Evolutionary conservation across 176 grass and related monocot species (phyloP), one percentile per base, ranked within the genome.

Genomic region (Neostapfia colusana): DNA sequence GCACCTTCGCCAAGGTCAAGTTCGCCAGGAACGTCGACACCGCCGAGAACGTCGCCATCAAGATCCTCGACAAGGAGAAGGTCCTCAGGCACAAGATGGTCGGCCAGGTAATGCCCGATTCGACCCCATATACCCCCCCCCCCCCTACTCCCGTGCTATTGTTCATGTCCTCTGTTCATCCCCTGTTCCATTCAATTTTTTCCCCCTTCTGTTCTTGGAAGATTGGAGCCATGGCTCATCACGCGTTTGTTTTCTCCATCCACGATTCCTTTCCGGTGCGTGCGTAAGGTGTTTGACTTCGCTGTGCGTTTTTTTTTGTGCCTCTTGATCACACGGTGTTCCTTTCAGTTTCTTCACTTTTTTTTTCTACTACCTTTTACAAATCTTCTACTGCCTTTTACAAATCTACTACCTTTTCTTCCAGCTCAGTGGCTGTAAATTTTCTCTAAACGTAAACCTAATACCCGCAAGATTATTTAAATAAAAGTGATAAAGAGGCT

Each of bases 1-100:
- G 96, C 8, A 92, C 89, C 69, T 99, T 99, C 84, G 96, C 96
- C 44, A 99, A 99, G 89, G 96, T 99, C 27, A 99, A 99, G 86
- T 99, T 99, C 87, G 96, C 96, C 16, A 74, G 71, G 75, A 99
- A 95, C 88, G 83, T 92, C 35, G 89, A 95, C 4, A 83, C 89
- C 28, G 73, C 65, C 18, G 96, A 95, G 67, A 85, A 80, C 79
- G 92, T 95, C 17, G 96, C 96, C 81, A 92, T 99, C 86, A 99
- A 99, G 87, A 90, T 99, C 80, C 86, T 99, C 60, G 96, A 99
- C 79, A 99, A 99, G 79, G 96, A 99, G 36, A 99, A 95, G 83
- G 88, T 99, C 42, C 89, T 99, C 76, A 76, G 76, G 48, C 96
- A 99, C 84, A 95, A 92, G 87, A 99, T 99, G 96, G 86, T 99